Conservation (phyloP, 768 basidiomycete genomes). For the Kwoniella botswanensis region DNA sequence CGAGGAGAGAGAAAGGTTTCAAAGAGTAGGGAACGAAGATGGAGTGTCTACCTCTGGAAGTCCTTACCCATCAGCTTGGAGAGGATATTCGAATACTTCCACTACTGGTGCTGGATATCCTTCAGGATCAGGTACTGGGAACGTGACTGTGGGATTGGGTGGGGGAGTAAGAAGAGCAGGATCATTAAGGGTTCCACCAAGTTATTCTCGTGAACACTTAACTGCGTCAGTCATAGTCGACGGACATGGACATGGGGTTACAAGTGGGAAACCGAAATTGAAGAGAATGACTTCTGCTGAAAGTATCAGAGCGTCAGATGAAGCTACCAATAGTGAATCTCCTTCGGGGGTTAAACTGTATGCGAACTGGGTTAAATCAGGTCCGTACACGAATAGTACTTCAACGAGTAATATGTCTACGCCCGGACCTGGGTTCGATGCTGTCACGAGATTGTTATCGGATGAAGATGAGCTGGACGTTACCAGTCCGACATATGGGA, state of each 20-base stretch:
- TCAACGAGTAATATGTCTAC: neutral
- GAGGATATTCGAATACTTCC: constrained; percentile 12
- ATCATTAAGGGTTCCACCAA: constrained; percentile 37
- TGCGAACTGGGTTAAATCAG: constrained; percentile 34
- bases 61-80: constrained; percentile 43
- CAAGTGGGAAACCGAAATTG: constrained; percentile 24
- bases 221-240: constrained; percentile 5
- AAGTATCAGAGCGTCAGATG: constrained; percentile 38
- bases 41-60: constrained; percentile 26
- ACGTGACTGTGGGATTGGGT: constrained; percentile 7
- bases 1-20: constrained; percentile 56
- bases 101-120: constrained; percentile 19
- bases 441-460: constrained; percentile 23
- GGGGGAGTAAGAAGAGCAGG: constrained; percentile 40
- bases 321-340: constrained; percentile 25
- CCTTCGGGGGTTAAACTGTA: constrained; percentile 39
- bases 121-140: neutral
- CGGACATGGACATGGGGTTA: neutral
- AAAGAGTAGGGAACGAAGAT: constrained; percentile 34
- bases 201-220: constrained; percentile 12
- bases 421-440: constrained; percentile 11
- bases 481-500: constrained; percentile 8
- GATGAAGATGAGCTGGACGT: constrained; percentile 23
- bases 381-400: constrained; percentile 1
- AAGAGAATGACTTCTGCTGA: constrained; percentile 44